These are phyloP conservation scores for Amniculicola lignicola DNA, from an alignment of 495 filamentous ascomycete genomes.

Conservation along the genomic window DNA sequence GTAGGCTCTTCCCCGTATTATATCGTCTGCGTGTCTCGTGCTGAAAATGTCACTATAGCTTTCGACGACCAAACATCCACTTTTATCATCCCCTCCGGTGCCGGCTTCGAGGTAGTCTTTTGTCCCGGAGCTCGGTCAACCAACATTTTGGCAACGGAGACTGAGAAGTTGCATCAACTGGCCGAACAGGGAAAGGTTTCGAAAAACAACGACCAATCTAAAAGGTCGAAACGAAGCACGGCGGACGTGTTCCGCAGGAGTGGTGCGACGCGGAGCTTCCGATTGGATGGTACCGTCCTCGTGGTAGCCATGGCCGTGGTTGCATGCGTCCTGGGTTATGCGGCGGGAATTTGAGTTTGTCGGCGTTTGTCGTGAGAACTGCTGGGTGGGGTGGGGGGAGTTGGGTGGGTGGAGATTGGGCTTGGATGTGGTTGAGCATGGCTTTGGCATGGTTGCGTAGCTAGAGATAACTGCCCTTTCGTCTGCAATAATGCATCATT, in stretches of 20 bases:
- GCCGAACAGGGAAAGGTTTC: slow-evolving; percentile 25
- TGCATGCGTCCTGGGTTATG: background rate
- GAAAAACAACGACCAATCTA: slow-evolving; percentile 10
- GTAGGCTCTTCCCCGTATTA: slow-evolving; percentile 33
- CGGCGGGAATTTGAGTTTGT: slow-evolving; percentile 2
- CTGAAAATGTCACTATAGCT: slow-evolving; percentile 41
- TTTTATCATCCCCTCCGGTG: slow-evolving; percentile 69
- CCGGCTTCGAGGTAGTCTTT: slow-evolving; percentile 72
- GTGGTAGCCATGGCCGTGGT: slow-evolving; percentile 7
- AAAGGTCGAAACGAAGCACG: slow-evolving; percentile 10
- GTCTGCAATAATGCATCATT: too few species aligned
- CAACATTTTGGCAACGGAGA: slow-evolving; percentile 55
- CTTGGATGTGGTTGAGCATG: too few species aligned
- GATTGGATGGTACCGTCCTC: slow-evolving; percentile 20
- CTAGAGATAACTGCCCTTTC: too few species aligned
- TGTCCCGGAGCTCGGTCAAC: slow-evolving; percentile 70
- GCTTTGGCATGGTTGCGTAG: too few species aligned
- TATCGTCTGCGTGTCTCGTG: background rate
- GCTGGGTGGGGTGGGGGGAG: too few species aligned
- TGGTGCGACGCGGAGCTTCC: slow-evolving; percentile 20
- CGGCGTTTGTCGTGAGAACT: background rate
- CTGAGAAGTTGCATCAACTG: slow-evolving; percentile 27
- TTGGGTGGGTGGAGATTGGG: background rate
- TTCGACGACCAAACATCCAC: slow-evolving; percentile 73
- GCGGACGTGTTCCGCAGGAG: slow-evolving; percentile 13